Evolutionary conservation across 345 rosid genomes (phyloP), one percentile per base, ranked within the genome.

Genomic region (Gossypium raimondii): DNA sequence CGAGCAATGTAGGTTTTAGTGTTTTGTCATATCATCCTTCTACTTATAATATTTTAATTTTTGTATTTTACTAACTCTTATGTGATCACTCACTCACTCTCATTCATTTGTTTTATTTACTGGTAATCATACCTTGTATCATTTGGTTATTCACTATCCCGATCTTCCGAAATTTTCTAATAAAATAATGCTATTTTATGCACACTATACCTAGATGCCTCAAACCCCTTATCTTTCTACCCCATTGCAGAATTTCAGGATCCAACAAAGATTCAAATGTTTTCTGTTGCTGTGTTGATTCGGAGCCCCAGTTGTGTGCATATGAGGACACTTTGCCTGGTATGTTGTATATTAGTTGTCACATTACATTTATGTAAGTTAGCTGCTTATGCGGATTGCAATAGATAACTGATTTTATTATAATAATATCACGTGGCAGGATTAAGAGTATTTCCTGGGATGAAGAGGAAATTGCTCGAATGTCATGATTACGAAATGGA

Each of bases 321-420:
- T 78, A 78, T 9, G 90, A 91, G 57, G 92, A 90, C 62, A 70
- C 87, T 66, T 94, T 89, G 78, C 90, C 95, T 12, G 89, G 98
- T 92, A 87, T 52, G 74, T 53, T 45, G 9, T 67, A 9, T 45
- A 50, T 41, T 65, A 22, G 8, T 9, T 67, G 67, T 67, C 11
- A 20, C 13, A 13, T 55, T 55, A 29, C 52, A 20, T 66, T 67
- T 51, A 3, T 3, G 7, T 20, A 22, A 59, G 55, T 50, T 73
- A 47, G 47, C 34, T 41, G 9, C 24, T 24, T 73, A 2, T 45
- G 47, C 10, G 24, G 44, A 48, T 25, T 9, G 3, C 11, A 73
- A 47, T 24, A 61, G 18, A 24, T 73, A 11, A 27, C 17, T 48
- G 9, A 47, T 61, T 41, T 50, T 47, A 50, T 48, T 47, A 29